Evolutionary conservation across 306 rosid species (phyloP).

Genomic region (Prunus mume): DNA sequence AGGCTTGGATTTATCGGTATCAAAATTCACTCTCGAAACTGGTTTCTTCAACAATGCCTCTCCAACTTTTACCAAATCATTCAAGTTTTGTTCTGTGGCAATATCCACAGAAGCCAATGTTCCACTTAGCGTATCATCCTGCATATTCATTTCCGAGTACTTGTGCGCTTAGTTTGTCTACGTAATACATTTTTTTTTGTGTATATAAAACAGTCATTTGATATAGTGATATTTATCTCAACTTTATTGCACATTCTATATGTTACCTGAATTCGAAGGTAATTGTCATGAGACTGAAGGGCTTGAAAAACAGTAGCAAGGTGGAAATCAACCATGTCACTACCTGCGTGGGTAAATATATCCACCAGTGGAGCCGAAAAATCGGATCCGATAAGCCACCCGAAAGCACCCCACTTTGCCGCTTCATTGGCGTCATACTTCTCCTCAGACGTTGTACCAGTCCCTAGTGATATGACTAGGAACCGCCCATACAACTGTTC

Average conservation of each 20-base stretch:
- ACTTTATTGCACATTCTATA: background rate
- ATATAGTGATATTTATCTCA: background rate
- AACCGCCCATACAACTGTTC: slow-evolving; percentile 25
- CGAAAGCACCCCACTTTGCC: slow-evolving; percentile 39
- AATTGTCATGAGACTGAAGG: slow-evolving; percentile 24
- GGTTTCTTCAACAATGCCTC: slow-evolving; percentile 20
- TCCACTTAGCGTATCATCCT: slow-evolving; percentile 26
- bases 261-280: slow-evolving; percentile 40
- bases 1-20: slow-evolving; percentile 8
- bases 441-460: slow-evolving; percentile 28
- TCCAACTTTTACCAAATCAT: slow-evolving; percentile 20
- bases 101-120: slow-evolving; percentile 10
- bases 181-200: no score
- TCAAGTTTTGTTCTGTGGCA: slow-evolving; percentile 18
- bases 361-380: slow-evolving; percentile 31
- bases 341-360: slow-evolving; percentile 35
- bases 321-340: slow-evolving; percentile 44
- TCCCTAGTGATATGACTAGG: slow-evolving; percentile 40
- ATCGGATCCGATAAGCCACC: slow-evolving; percentile 35
- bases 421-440: slow-evolving; percentile 27
- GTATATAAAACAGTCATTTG: background rate
- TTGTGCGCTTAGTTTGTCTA: background rate
- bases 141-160: background rate
- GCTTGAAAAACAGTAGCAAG: slow-evolving; percentile 38
- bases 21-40: slow-evolving; percentile 16